Percentiles rank a stretch among this genome's conserved stretches.
Conservation (phyloP, 768 basidiomycete genomes). For the Mycena polygramma region DNA sequence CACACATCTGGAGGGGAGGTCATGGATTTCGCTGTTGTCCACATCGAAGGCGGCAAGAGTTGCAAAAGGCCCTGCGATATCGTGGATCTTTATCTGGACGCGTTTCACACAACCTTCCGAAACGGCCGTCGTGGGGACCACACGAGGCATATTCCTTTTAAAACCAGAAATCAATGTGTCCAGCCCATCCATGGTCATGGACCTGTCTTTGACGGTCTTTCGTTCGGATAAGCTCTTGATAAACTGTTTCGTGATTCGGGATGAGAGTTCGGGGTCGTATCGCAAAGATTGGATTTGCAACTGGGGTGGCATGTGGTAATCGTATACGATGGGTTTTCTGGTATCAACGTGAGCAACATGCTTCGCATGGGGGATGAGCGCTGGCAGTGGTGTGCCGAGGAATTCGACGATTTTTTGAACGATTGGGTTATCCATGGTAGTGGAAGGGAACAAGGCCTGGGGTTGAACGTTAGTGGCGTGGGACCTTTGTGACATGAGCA, state of each 20-base stretch:
- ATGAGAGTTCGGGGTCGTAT: background rate
- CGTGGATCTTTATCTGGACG: background rate
- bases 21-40: background rate
- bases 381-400: background rate
- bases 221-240: background rate
- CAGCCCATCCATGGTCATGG: background rate
- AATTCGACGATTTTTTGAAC: background rate
- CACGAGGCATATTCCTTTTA: too few relatives aligned
- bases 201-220: background rate
- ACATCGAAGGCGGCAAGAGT: constrained; percentile 26
- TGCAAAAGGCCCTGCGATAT: constrained; percentile 1
- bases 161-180: background rate
- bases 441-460: too few relatives aligned
- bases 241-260: background rate
- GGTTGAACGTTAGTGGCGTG: too few relatives aligned
- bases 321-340: constrained; percentile 17
- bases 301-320: constrained; percentile 26
- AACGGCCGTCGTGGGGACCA: too few relatives aligned
- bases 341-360: constrained; percentile 4
- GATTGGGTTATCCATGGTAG: background rate
- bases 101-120: too few relatives aligned
- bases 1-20: background rate
- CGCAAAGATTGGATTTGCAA: background rate
- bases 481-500: too few relatives aligned
- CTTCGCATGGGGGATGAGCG: background rate